phyloP scores from a whole-genome alignment of 2,329 filamentous ascomycete genomes.

The Aspergillus niger region DNA sequence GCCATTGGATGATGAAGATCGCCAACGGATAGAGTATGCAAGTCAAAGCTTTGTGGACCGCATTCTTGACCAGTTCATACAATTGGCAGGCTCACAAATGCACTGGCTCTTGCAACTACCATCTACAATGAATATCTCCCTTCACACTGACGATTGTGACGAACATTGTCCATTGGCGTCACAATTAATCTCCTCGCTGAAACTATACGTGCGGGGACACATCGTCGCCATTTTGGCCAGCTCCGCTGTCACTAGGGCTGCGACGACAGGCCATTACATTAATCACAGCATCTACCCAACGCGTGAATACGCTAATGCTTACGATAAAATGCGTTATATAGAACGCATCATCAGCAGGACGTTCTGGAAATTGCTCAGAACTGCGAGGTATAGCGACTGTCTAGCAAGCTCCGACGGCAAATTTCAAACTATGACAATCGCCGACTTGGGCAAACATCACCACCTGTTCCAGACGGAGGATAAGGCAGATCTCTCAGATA shows the following conservation, averaged over 20 bases:
- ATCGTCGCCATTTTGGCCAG: constrained; percentile 26
- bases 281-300: constrained; percentile 7
- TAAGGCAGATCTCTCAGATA: constrained; percentile 9
- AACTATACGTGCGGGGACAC: constrained; percentile 34
- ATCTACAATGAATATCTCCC: constrained; percentile 31
- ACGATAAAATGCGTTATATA: constrained; percentile 8
- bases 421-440: constrained; percentile 7
- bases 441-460: constrained; percentile 13
- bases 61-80: constrained; percentile 39
- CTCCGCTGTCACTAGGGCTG: constrained; percentile 4
- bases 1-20: constrained; percentile 55
- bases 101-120: constrained; percentile 39
- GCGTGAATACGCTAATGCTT: constrained; percentile 4
- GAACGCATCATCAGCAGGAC: constrained; percentile 18
- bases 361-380: constrained; percentile 20
- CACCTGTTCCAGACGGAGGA: constrained; percentile 12
- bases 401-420: not conserved
- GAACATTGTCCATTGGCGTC: constrained; percentile 19
- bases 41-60: constrained; percentile 56
- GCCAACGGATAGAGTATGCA: constrained; percentile 62
- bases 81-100: constrained; percentile 39
- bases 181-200: constrained; percentile 28
- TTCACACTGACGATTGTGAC: constrained; percentile 18
- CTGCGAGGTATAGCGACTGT: not conserved
- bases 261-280: not conserved